Evolutionary conservation across 1,284 basidiomycete species (phyloP).

Genomic region (Boletus semigastroideus): DNA sequence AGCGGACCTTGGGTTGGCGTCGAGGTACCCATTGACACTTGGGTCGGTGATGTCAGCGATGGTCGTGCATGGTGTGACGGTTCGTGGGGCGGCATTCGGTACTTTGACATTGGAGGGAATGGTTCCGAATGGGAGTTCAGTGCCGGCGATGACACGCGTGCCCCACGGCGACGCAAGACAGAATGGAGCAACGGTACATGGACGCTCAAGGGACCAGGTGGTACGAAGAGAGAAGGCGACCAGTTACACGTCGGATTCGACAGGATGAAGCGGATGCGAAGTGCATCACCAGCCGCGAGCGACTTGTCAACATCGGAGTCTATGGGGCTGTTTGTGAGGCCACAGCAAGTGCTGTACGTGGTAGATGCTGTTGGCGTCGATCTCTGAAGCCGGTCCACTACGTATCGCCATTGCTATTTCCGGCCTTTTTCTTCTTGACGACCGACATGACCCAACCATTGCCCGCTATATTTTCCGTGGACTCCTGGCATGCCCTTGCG

Average conservation of each 20-base stretch:
- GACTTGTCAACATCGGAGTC: slow-evolving; percentile 63
- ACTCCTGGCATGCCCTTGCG: slow-evolving; percentile 8
- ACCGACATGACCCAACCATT: slow-evolving; percentile 9
- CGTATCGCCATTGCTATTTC: neutral
- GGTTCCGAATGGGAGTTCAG: slow-evolving; percentile 62
- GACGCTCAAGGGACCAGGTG: slow-evolving; percentile 20
- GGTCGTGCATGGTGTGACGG: slow-evolving; percentile 83
- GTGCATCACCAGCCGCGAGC: slow-evolving; percentile 66
- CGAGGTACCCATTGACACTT: slow-evolving; percentile 72
- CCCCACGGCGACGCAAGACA: slow-evolving; percentile 48
- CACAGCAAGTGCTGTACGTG: slow-evolving; percentile 80
- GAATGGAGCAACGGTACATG: slow-evolving; percentile 32
- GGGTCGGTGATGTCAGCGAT: slow-evolving; percentile 52
- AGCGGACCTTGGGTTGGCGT: slow-evolving; percentile 89
- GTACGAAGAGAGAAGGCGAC: slow-evolving; percentile 65
- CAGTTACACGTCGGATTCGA: slow-evolving; percentile 51
- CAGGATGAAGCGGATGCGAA: slow-evolving; percentile 65
- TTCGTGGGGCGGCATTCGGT: slow-evolving; percentile 72
- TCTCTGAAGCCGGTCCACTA: slow-evolving; percentile 21
- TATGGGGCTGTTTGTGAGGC: slow-evolving; percentile 74
- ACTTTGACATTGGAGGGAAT: slow-evolving; percentile 67
- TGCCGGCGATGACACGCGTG: slow-evolving; percentile 42
- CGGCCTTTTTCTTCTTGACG: slow-evolving; percentile 5
- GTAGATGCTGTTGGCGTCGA: slow-evolving; percentile 64
- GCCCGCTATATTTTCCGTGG: slow-evolving; percentile 2